phyloP scores from a whole-genome alignment of 2,329 filamentous ascomycete genomes.

The Colletotrichum theobromicola region DNA sequence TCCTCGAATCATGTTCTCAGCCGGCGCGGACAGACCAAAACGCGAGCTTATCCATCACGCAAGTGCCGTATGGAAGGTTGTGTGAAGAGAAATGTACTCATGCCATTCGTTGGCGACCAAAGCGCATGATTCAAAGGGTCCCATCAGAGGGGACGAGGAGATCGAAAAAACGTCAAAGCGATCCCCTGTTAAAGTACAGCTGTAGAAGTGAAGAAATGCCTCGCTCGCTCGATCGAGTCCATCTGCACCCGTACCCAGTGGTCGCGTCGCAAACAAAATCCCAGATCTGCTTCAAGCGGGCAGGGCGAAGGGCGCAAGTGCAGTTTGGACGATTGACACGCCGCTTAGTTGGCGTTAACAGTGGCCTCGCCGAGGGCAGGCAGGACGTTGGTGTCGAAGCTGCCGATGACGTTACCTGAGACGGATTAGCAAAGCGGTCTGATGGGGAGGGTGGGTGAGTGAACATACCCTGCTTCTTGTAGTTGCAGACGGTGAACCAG shows the following conservation, averaged over 20 bases:
- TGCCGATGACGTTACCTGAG: constrained; percentile 57
- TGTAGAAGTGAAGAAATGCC: constrained; percentile 34
- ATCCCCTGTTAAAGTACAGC: constrained; percentile 38
- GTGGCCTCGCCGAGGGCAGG: constrained; percentile 40
- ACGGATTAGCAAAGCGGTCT: constrained; percentile 17
- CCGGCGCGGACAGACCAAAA: background rate
- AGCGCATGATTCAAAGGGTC: constrained; percentile 21
- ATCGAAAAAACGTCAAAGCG: constrained; percentile 34
- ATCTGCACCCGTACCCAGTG: constrained; percentile 10
- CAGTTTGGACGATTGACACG: background rate
- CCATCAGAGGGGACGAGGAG: constrained; percentile 24
- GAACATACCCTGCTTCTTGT: constrained; percentile 71
- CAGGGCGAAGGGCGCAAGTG: constrained; percentile 12
- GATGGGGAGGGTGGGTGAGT: background rate
- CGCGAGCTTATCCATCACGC: constrained; percentile 12
- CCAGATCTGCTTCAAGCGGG: constrained; percentile 4
- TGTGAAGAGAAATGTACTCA: constrained; percentile 14
- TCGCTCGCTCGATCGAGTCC: constrained; percentile 2
- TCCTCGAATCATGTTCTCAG: constrained; percentile 18
- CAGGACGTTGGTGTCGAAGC: constrained; percentile 56
- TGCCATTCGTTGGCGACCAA: constrained; percentile 21
- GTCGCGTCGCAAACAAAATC: constrained; percentile 13
- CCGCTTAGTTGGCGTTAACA: constrained; percentile 25
- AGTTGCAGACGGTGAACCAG: constrained; percentile 92
- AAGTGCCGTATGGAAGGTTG: constrained; percentile 10